phyloP scores from a whole-genome alignment of 108 stramenopile genomes.

The Cylindrotheca closterium region DNA sequence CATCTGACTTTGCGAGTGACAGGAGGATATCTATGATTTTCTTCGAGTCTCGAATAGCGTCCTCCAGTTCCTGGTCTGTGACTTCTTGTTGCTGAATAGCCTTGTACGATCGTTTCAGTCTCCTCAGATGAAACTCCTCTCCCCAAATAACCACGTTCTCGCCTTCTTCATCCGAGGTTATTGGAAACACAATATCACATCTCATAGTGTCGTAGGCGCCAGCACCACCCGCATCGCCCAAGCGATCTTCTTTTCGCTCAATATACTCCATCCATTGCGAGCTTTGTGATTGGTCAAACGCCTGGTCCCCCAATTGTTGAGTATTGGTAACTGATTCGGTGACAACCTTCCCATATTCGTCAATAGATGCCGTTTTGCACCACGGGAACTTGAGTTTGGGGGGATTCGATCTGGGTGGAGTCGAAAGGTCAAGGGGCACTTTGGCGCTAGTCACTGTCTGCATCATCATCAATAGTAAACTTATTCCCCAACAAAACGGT shows the following conservation, averaged over 20 bases:
- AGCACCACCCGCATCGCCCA: constrained; percentile 27
- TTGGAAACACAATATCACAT: constrained; percentile 32
- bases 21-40: constrained; percentile 4
- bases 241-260: constrained; percentile 26
- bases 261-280: constrained; percentile 49
- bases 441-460: too few relatives aligned
- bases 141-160: constrained; percentile 52
- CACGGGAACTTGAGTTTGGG: constrained; percentile 1
- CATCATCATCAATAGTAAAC: too few relatives aligned
- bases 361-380: constrained; percentile 14
- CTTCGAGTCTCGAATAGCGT: constrained; percentile 18
- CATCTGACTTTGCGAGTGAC: constrained; percentile 9
- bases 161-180: not conserved
- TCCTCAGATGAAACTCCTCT: constrained; percentile 60
- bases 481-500: too few relatives aligned
- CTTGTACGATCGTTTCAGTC: constrained; percentile 40
- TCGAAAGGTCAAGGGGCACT: too few relatives aligned
- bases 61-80: not conserved
- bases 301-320: not conserved
- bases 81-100: constrained; percentile 3
- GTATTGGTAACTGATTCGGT: constrained; percentile 4
- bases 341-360: not conserved
- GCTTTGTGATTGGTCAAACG: constrained; percentile 30
- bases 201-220: constrained; percentile 44
- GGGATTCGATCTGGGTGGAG: too few relatives aligned